Evolutionary conservation across 352 stramenopile genomes (phyloP).

Genomic region (Blastocystis sp.): DNA sequence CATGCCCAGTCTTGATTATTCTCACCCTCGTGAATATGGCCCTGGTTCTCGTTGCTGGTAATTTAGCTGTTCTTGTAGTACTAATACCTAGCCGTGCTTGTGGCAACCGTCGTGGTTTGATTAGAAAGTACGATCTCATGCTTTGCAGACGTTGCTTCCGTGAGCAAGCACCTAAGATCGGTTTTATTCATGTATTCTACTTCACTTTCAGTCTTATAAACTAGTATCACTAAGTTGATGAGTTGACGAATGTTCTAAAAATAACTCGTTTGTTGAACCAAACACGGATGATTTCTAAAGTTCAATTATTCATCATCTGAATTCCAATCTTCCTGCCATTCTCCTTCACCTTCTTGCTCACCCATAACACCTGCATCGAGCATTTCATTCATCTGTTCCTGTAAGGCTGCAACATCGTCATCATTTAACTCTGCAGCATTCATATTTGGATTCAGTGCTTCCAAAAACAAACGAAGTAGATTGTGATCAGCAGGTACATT

Average conservation of each 20-base stretch:
- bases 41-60: conserved; percentile 70
- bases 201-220: background rate
- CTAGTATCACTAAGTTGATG: conserved; percentile 47
- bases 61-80: background rate
- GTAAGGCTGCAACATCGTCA: conserved; percentile 43
- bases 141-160: conserved; percentile 93
- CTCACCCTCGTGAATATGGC: conserved; percentile 71
- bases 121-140: conserved; percentile 91
- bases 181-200: conserved; percentile 75
- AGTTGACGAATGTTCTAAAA: background rate
- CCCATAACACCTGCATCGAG: background rate
- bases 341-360: background rate
- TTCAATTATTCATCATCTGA: conserved; percentile 17
- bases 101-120: conserved; percentile 85
- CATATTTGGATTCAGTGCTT: conserved; percentile 46
- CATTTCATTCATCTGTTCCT: conserved; percentile 46
- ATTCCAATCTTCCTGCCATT: conserved; percentile 47
- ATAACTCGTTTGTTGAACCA: background rate
- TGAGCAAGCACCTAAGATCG: conserved; percentile 87
- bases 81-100: conserved; percentile 76
- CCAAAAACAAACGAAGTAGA: conserved; percentile 34
- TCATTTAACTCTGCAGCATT: conserved; percentile 41
- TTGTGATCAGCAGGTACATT: conserved; percentile 48
- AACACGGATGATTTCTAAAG: background rate
- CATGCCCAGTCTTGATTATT: conserved; percentile 70